A percentile compares a stretch with the other conserved stretches of the same genome.
These are phyloP conservation scores for Trypanosoma platydactyli DNA, from an alignment of 208 protist genomes.

Conservation along the genomic window DNA sequence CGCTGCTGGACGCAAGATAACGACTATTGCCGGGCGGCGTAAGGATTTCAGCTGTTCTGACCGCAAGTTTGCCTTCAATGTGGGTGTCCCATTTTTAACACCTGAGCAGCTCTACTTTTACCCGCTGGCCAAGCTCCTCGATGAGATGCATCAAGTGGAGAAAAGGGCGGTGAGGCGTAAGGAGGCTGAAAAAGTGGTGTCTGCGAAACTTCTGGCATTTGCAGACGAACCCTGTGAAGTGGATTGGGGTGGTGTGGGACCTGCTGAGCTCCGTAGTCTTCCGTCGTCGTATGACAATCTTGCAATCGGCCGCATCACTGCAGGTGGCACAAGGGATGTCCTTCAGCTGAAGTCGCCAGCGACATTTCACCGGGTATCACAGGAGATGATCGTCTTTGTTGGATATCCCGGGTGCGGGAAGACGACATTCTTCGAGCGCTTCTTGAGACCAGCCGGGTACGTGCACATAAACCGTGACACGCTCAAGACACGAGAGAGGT, in stretches of 20 bases:
- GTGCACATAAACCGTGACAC: conserved; percentile 75
- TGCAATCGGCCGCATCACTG: conserved; percentile 26
- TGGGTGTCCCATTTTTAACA: conserved; percentile 85
- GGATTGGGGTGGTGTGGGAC: conserved; percentile 57
- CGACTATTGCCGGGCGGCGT: conserved; percentile 63
- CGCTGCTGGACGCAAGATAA: conserved; percentile 77
- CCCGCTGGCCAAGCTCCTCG: conserved; percentile 22
- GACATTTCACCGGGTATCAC: conserved; percentile 21
- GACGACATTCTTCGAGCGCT: conserved; percentile 82
- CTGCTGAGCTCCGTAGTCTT: conserved; percentile 42
- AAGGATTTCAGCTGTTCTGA: conserved; percentile 93
- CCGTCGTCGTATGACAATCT: conserved; percentile 52
- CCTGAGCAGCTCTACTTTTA: conserved; percentile 85
- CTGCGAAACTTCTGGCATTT: conserved; percentile 3
- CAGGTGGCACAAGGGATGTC: conserved; percentile 10
- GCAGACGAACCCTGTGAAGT: conserved; percentile 23
- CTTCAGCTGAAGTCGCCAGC: conserved; percentile 6
- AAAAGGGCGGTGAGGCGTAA: not conserved
- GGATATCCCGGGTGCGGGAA: conserved; percentile 90
- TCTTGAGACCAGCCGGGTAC: conserved; percentile 84
- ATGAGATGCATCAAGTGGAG: too few relatives aligned
- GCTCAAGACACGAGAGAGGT: conserved; percentile 72
- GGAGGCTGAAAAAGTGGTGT: conserved; percentile 1
- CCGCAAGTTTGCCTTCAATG: conserved; percentile 88
- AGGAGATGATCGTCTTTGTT: conserved; percentile 88